Evolutionary conservation across 1,139 yeast species (phyloP).

Genomic region (Pichia sp.): DNA sequence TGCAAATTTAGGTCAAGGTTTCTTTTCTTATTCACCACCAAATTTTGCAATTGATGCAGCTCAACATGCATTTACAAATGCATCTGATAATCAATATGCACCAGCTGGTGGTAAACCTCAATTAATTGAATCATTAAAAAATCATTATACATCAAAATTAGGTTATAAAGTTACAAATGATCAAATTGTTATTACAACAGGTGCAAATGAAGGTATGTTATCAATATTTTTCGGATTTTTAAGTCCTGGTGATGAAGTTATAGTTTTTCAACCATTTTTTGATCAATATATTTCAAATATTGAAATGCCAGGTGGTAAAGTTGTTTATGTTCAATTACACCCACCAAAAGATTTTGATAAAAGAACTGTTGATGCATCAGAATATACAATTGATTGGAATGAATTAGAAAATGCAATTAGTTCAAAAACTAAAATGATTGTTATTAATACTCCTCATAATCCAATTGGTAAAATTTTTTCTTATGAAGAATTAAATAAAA

Average conservation of each 20-base stretch:
- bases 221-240: conserved; percentile 79
- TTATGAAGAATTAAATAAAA: conserved; percentile 58
- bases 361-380: conserved; percentile 68
- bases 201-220: conserved; percentile 94
- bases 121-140: conserved; percentile 60
- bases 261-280: conserved; percentile 95
- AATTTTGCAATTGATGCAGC: conserved; percentile 81
- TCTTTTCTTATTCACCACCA: conserved; percentile 93
- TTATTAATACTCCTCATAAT: conserved; percentile 90
- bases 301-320: conserved; percentile 87
- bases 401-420: conserved; percentile 66
- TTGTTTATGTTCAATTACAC: conserved; percentile 74
- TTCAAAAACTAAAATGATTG: conserved; percentile 73
- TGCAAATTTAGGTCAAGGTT: conserved; percentile 91
- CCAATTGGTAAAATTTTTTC: conserved; percentile 90
- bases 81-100: conserved; percentile 84
- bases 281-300: conserved; percentile 94
- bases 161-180: conserved; percentile 49
- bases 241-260: conserved; percentile 86
- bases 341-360: conserved; percentile 70
- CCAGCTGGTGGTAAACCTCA: conserved; percentile 84
- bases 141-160: conserved; percentile 62
- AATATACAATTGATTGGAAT: conserved; percentile 81
- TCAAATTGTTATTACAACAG: conserved; percentile 80
- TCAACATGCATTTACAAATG: conserved; percentile 60